These are phyloP conservation scores for Claviceps fusiformis DNA, from an alignment of 2,329 filamentous ascomycete species.

Conservation along the genomic window DNA sequence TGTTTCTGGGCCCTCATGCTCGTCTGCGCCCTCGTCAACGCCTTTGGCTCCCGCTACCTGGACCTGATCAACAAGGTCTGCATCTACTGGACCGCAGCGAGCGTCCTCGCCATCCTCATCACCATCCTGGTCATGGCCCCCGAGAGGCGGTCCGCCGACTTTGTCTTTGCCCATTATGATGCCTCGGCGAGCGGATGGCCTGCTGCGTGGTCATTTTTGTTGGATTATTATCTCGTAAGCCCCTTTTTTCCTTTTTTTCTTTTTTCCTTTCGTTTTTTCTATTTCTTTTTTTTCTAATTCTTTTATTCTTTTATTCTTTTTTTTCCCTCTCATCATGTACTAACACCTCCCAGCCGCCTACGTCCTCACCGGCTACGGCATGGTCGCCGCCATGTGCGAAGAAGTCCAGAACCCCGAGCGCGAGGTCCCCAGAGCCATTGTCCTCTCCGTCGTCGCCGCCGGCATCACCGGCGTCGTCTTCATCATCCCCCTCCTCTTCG, in stretches of 20 bases:
- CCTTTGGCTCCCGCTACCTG: slow-evolving; percentile 44
- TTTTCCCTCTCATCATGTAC: too few relatives aligned
- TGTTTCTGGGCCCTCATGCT: slow-evolving; percentile 57
- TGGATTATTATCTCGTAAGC: slow-evolving; percentile 35
- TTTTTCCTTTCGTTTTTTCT: not conserved
- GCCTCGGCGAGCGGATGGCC: slow-evolving; percentile 59
- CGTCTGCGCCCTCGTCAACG: slow-evolving; percentile 52
- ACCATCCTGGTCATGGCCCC: slow-evolving; percentile 53
- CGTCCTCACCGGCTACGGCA: slow-evolving; percentile 34
- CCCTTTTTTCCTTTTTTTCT: not conserved
- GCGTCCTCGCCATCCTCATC: slow-evolving; percentile 57
- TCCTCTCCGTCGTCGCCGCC: slow-evolving; percentile 51
- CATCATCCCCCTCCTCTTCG: slow-evolving; percentile 62
- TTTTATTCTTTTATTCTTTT: too few relatives aligned
- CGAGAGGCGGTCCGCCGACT: slow-evolving; percentile 47
- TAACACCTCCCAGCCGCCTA: slow-evolving; percentile 19
- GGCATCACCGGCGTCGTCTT: slow-evolving; percentile 50
- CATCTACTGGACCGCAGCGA: slow-evolving; percentile 58
- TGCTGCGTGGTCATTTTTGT: slow-evolving; percentile 46
- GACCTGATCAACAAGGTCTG: slow-evolving; percentile 57
- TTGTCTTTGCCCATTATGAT: slow-evolving; percentile 56
- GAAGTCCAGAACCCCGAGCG: slow-evolving; percentile 48
- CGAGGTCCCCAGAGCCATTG: slow-evolving; percentile 54
- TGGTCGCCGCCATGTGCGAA: slow-evolving; percentile 40
- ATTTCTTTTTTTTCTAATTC: too few relatives aligned